These are phyloP conservation scores for Selaginella moellendorffii DNA, from an alignment of 75 land plant genomes.

Conservation along the genomic window DNA sequence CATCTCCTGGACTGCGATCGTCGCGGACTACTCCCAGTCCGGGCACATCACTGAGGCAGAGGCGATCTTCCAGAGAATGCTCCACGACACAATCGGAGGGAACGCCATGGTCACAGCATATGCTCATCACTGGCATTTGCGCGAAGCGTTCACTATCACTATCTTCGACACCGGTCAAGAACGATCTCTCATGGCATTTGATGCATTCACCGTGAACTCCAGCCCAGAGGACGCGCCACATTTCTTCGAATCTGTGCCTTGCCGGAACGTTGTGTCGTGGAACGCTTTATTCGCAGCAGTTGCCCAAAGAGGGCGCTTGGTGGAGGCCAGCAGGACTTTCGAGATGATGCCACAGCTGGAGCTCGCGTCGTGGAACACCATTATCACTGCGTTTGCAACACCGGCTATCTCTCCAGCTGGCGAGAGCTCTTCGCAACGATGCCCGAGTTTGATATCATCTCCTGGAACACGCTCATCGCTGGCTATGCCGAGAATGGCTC, in stretches of 20 bases:
- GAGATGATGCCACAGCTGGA: background rate
- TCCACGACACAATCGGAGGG: background rate
- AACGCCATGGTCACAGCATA: background rate
- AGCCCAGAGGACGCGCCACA: background rate
- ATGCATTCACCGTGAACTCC: background rate
- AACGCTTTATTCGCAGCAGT: background rate
- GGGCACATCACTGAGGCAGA: background rate
- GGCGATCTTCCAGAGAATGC: background rate
- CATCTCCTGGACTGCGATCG: background rate
- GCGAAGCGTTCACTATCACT: background rate
- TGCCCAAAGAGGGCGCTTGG: background rate
- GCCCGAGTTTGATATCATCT: background rate
- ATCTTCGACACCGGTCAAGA: background rate
- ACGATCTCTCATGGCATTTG: background rate
- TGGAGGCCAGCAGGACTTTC: background rate
- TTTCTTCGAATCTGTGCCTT: background rate
- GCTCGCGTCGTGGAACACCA: constrained; percentile 4
- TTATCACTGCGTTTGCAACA: background rate
- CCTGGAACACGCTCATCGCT: constrained; percentile 1
- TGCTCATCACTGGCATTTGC: background rate
- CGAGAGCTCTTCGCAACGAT: background rate
- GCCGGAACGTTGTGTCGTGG: background rate
- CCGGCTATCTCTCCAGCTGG: background rate
- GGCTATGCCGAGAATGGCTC: background rate
- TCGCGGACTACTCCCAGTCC: background rate